Percentiles rank a stretch among this genome's conserved stretches.
Evolutionary conservation across 257 asterid genomes (phyloP).

Genomic region (Nicotiana tabacum): DNA sequence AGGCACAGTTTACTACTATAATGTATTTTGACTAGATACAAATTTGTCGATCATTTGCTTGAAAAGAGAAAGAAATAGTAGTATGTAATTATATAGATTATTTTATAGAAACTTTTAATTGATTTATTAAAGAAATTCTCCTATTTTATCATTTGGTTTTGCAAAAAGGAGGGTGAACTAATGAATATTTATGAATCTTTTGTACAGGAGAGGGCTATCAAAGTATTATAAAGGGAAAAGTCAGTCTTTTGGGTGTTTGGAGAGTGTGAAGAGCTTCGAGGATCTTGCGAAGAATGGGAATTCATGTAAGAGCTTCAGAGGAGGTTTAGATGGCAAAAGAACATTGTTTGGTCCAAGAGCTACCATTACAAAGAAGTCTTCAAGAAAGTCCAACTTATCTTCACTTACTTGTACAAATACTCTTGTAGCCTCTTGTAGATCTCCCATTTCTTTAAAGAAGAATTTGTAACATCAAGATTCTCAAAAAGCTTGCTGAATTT

Average conservation of each 20-base stretch:
- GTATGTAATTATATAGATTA: background rate
- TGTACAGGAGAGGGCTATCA: constrained; percentile 58
- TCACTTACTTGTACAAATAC: background rate
- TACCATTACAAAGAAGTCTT: background rate
- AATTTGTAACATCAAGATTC: no score
- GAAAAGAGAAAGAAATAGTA: background rate
- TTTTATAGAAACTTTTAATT: background rate
- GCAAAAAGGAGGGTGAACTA: background rate
- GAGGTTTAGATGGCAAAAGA: constrained; percentile 30
- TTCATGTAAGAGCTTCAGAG: constrained; percentile 25
- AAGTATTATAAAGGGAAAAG: constrained; percentile 55
- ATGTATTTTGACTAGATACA: background rate
- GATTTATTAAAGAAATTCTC: no score
- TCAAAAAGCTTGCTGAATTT: no score
- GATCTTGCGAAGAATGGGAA: constrained; percentile 55
- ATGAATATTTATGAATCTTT: background rate
- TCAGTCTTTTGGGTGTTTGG: constrained; percentile 43
- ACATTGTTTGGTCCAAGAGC: constrained; percentile 3
- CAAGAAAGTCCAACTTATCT: background rate
- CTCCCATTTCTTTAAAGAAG: background rate
- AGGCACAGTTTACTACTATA: background rate
- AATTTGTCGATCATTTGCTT: background rate
- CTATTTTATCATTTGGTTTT: background rate
- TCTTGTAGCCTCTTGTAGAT: background rate
- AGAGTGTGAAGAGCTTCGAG: constrained; percentile 39